Base-by-base conservation (phyloP, 352 stramenopile genomes). In the Phytophthora colocasiae region DNA sequence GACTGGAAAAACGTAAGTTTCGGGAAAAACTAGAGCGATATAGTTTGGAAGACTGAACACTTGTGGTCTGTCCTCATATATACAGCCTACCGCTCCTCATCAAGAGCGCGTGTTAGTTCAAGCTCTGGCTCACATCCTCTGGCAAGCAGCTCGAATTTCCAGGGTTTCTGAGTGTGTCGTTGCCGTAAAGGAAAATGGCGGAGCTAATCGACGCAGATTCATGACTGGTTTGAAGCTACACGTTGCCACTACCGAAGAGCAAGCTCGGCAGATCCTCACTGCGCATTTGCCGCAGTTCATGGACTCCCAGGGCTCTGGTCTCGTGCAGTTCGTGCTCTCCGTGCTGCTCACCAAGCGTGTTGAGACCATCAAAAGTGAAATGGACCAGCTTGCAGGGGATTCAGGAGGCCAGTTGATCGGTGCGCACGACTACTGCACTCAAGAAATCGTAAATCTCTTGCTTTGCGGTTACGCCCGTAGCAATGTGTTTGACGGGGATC, bases 401-500 rank as follows among this genome's bases (percentile, higher is more conserved):
- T 56, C 65, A 6, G 75, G 71, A 22, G 74, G 78, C 3, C 81
- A 87, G 57, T 74, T 97, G 40, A 93, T 97, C 38, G 91, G 91
- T 11, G 72, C 68, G 0, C 90, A 97, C 59, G 88, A 96, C 58
- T 97, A 97, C 46, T 96, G 90, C 54, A 95, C 87, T 0, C 95
- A 99, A 59, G 97, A 99, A 69, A 81, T 99, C 24, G 97, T 99
- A 7, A 99, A 99, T 78, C 67, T 99, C 38, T 69, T 99, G n/a
- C 72, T 99, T 6, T 90, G 90, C 22, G 97, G 97, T 8, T 81
- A 91, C 39, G 95, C 95, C 6, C 84, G 80, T 54, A 98, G 90
- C 71, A 98, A 99, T 61, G 92, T 99, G 2, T 99, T 99, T 74
- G 85, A 99, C 66, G 93, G 97, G 11, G 65, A 78, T 9, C 85